phyloP scores from a whole-genome alignment of 2,329 filamentous ascomycete species.

The Talaromyces sp. region DNA sequence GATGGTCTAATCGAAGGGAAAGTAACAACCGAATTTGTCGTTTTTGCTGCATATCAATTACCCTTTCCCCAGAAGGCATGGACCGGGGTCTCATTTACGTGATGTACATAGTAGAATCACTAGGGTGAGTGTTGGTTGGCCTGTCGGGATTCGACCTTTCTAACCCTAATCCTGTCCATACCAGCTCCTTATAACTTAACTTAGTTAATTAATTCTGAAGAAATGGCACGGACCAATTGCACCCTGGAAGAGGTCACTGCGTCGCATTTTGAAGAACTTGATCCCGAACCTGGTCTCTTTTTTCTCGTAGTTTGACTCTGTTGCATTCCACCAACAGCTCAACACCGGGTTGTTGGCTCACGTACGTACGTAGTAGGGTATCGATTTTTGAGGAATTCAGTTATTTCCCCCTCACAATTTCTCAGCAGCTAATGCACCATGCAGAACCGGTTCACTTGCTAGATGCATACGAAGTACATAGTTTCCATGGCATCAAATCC shows the following conservation, averaged over 20 bases:
- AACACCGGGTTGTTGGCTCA: neutral
- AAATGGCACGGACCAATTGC: neutral
- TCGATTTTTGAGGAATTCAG: neutral
- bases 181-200: neutral
- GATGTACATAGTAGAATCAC: no score
- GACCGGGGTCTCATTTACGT: neutral
- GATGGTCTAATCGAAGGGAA: neutral
- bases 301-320: neutral
- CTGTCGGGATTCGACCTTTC: conserved; percentile 1
- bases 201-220: neutral
- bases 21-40: neutral
- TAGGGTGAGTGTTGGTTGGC: neutral
- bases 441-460: neutral
- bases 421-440: neutral
- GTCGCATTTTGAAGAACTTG: neutral
- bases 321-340: neutral
- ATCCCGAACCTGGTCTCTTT: neutral
- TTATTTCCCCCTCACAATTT: neutral
- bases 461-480: neutral
- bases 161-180: neutral
- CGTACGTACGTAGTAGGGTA: neutral
- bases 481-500: neutral
- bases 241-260: conserved; percentile 3
- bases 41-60: neutral
- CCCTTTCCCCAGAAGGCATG: neutral